phyloP scores from a whole-genome alignment of 768 basidiomycete species.

The Jaapia argillacea region DNA sequence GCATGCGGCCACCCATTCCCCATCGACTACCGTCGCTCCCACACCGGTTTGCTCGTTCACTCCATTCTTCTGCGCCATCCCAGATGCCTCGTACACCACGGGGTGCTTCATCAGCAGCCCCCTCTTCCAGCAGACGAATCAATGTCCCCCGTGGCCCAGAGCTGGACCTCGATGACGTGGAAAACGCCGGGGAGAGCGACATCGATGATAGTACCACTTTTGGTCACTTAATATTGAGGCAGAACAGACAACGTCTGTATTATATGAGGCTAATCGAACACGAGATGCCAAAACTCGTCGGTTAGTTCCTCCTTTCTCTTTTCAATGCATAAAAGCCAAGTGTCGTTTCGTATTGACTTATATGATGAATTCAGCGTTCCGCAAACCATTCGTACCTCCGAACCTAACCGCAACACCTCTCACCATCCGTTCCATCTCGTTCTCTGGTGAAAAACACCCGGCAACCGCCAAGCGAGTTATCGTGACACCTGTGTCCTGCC shows the following conservation, averaged over 20 bases:
- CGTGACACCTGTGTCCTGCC: conserved; percentile 61
- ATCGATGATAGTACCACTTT: conserved; percentile 59
- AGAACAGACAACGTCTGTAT: conserved; percentile 65
- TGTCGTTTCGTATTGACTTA: conserved; percentile 1
- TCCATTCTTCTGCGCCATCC: no score
- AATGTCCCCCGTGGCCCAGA: no score
- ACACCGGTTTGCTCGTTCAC: no score
- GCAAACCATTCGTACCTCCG: conserved; percentile 72
- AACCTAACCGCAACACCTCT: conserved; percentile 39
- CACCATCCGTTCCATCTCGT: conserved; percentile 66
- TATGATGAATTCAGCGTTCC: conserved; percentile 44
- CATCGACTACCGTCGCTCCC: no score
- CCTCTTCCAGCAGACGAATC: no score
- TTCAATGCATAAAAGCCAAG: no score
- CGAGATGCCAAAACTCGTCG: conserved; percentile 80
- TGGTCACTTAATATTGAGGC: conserved; percentile 64
- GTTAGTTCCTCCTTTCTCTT: conserved; percentile 35
- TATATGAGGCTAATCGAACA: conserved; percentile 82
- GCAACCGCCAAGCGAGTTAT: conserved; percentile 60
- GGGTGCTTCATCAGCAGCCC: no score
- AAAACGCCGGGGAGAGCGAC: no score
- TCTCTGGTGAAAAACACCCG: conserved; percentile 70
- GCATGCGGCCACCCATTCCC: no score
- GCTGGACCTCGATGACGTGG: no score
- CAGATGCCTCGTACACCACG: no score